These are phyloP conservation scores for Phoma sp. DNA, from an alignment of 2,329 filamentous ascomycete species.

Conservation along the genomic window DNA sequence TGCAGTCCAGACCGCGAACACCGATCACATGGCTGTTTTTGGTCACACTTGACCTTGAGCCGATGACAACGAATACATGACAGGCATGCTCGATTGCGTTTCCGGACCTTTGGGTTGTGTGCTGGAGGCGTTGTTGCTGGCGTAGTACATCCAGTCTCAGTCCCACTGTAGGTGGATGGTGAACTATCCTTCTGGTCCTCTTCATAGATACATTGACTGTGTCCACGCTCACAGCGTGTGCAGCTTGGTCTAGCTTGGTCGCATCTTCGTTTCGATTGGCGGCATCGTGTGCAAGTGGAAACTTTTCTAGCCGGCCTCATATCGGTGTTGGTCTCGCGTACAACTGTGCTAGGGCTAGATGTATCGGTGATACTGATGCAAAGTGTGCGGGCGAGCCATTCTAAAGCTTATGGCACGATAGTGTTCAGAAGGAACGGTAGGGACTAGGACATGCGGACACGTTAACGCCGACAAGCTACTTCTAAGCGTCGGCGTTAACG, in stretches of 20 bases:
- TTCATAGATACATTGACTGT: slow-evolving; percentile 16
- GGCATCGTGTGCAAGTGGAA: slow-evolving; percentile 26
- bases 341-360: not conserved
- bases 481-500: no score
- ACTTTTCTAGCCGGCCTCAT: slow-evolving; percentile 19
- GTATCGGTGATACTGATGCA: not conserved
- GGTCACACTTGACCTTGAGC: slow-evolving; percentile 33
- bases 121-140: not conserved
- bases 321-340: not conserved
- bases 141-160: not conserved
- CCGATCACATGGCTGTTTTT: slow-evolving; percentile 25
- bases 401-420: not conserved
- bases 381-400: not conserved
- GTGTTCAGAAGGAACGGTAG: no score
- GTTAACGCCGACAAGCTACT: slow-evolving; percentile 2
- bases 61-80: slow-evolving; percentile 34
- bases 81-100: slow-evolving; percentile 24
- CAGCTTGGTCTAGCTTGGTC: slow-evolving; percentile 27
- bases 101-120: slow-evolving; percentile 4
- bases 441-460: not conserved
- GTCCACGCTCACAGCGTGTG: slow-evolving; percentile 19
- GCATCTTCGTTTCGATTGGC: slow-evolving; percentile 26
- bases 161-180: not conserved
- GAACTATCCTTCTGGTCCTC: not conserved
- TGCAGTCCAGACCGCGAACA: slow-evolving; percentile 24